Evolutionary conservation across 257 asterid genomes (phyloP).

Genomic region (Solanum habrochaites): DNA sequence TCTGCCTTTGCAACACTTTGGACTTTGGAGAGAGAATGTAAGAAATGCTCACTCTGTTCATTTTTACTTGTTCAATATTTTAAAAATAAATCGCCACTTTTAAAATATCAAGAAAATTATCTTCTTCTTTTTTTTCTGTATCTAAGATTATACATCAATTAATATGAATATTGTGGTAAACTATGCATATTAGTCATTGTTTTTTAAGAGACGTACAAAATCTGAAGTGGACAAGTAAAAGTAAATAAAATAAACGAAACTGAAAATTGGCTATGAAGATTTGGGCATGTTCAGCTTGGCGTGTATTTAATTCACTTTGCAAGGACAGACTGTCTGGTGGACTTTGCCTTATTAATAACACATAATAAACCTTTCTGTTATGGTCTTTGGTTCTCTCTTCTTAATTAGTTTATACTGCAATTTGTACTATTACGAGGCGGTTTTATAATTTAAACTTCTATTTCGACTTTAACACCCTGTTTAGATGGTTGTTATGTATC

Average conservation of each 20-base stretch:
- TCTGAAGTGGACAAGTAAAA: not conserved
- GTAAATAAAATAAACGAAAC: not conserved
- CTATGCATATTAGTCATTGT: not conserved
- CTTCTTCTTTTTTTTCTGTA: no score
- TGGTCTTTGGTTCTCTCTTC: not conserved
- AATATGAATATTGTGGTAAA: not conserved
- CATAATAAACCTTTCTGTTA: not conserved
- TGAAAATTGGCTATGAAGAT: slow-evolving; percentile 1
- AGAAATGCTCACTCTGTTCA: not conserved
- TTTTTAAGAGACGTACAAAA: not conserved
- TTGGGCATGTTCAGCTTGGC: slow-evolving; percentile 12
- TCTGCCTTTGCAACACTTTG: not conserved
- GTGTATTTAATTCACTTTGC: not conserved
- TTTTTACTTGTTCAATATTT: not conserved
- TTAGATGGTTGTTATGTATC: no score
- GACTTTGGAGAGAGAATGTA: not conserved
- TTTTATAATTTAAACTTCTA: not conserved
- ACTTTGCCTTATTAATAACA: not conserved
- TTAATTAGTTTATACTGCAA: not conserved
- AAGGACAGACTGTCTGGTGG: not conserved
- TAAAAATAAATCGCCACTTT: no score
- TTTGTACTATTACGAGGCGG: not conserved
- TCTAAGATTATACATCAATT: no score
- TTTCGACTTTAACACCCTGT: not conserved
- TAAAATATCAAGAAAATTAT: no score